phyloP scores from a whole-genome alignment of 768 basidiomycete species.

The Dioszegia crocea region DNA sequence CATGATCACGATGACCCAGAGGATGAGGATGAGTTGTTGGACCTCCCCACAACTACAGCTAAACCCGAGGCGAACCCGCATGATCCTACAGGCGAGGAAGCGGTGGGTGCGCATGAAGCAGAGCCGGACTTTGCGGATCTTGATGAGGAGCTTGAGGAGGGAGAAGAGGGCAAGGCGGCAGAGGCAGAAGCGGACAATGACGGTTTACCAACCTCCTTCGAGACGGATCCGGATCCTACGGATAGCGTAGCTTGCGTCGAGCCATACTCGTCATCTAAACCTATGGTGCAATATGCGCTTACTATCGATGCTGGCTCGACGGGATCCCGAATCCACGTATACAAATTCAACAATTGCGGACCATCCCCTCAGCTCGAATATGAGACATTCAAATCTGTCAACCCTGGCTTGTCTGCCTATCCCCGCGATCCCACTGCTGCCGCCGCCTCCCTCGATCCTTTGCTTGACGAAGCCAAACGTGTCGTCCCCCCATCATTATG shows the following conservation, averaged over 20 bases:
- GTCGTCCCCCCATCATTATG: slow-evolving; percentile 67
- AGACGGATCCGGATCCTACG: slow-evolving; percentile 68
- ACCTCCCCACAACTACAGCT: slow-evolving; percentile 5
- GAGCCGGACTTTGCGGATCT: slow-evolving; percentile 41
- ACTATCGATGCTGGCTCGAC: slow-evolving; percentile 99
- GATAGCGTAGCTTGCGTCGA: slow-evolving; percentile 68
- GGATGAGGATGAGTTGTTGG: slow-evolving; percentile 28
- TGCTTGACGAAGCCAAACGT: slow-evolving; percentile 73
- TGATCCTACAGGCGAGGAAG: slow-evolving; percentile 27
- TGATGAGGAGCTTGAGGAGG: slow-evolving; percentile 23
- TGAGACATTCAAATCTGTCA: slow-evolving; percentile 79
- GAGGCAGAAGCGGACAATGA: background rate
- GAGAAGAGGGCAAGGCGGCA: slow-evolving; percentile 1
- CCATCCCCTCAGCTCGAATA: slow-evolving; percentile 76
- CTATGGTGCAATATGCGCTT: slow-evolving; percentile 82
- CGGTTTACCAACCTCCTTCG: slow-evolving; percentile 55
- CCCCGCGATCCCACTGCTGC: slow-evolving; percentile 61
- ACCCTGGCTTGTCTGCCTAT: slow-evolving; percentile 73
- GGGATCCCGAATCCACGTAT: slow-evolving; percentile 93
- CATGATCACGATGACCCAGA: slow-evolving; percentile 7
- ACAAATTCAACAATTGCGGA: slow-evolving; percentile 93
- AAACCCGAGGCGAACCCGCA: slow-evolving; percentile 6
- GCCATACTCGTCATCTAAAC: slow-evolving; percentile 55
- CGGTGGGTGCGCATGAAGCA: slow-evolving; percentile 25
- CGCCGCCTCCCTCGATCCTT: slow-evolving; percentile 69